Conservation (phyloP, 1,284 basidiomycete genomes). For the Bjerkandera adusta region DNA sequence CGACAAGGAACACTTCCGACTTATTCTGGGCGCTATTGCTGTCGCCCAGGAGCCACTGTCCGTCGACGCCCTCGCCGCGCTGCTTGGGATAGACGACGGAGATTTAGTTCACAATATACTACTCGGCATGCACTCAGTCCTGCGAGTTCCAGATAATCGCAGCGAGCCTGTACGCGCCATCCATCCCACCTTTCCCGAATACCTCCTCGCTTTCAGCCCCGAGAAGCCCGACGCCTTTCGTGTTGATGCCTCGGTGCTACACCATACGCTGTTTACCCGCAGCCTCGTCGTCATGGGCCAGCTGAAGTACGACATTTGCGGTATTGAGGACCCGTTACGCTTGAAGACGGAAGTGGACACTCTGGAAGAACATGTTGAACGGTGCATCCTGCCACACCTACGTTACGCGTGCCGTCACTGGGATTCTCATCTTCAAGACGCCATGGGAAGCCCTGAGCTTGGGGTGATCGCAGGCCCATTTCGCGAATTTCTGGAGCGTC, state of each 20-base stretch:
- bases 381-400: background rate
- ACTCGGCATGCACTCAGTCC: background rate
- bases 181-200: background rate
- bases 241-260: background rate
- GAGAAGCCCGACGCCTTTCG: background rate
- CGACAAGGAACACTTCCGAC: background rate
- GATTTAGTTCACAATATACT: background rate
- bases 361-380: background rate
- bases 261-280: background rate
- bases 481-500: too few species aligned
- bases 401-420: conserved; percentile 1
- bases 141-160: background rate
- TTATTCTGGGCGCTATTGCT: background rate
- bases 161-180: background rate
- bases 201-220: background rate
- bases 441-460: too few species aligned
- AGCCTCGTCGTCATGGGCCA: background rate
- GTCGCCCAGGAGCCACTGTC: background rate
- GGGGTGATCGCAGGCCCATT: too few species aligned
- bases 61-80: background rate
- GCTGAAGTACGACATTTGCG: background rate
- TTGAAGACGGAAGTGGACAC: background rate
- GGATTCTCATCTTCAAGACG: too few species aligned
- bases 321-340: background rate
- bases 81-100: background rate